These are phyloP conservation scores for Colletotrichum graminicola DNA, from an alignment of 2,329 filamentous ascomycete species.

Conservation along the genomic window DNA sequence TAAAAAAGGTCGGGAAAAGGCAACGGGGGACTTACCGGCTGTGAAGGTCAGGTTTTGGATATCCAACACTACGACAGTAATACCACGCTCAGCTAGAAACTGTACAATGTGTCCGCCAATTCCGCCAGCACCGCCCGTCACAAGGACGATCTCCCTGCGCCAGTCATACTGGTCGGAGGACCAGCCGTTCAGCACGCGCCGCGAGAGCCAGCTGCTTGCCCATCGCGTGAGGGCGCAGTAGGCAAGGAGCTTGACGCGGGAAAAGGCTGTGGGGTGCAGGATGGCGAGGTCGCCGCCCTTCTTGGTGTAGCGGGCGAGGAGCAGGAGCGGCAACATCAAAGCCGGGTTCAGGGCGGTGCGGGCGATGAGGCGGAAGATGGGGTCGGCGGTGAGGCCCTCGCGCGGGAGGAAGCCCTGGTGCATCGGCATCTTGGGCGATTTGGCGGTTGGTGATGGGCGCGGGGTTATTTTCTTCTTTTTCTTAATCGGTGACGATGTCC, in stretches of 20 bases:
- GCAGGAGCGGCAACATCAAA: slow-evolving; percentile 72
- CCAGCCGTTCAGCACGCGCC: slow-evolving; percentile 63
- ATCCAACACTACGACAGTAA: slow-evolving; percentile 80
- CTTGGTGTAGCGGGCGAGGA: slow-evolving; percentile 73
- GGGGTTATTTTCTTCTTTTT: background rate
- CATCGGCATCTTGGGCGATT: slow-evolving; percentile 46
- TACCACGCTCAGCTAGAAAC: slow-evolving; percentile 71
- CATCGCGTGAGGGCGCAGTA: slow-evolving; percentile 63
- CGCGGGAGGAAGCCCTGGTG: slow-evolving; percentile 66
- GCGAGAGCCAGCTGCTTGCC: slow-evolving; percentile 65
- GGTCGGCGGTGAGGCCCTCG: slow-evolving; percentile 72
- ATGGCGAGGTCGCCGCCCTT: slow-evolving; percentile 67
- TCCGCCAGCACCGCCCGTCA: slow-evolving; percentile 81
- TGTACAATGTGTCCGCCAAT: slow-evolving; percentile 77
- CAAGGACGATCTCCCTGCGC: slow-evolving; percentile 76
- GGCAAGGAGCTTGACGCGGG: slow-evolving; percentile 65
- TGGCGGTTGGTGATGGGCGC: background rate
- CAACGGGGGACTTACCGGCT: slow-evolving; percentile 53
- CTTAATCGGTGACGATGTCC: background rate
- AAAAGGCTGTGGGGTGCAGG: slow-evolving; percentile 64
- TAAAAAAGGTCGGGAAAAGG: background rate
- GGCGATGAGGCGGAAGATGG: slow-evolving; percentile 68
- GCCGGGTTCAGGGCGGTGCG: slow-evolving; percentile 74
- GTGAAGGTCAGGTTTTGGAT: slow-evolving; percentile 69
- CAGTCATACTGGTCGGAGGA: slow-evolving; percentile 70